Conservation (phyloP, 2,329 filamentous ascomycete genomes). For the Diatrype stigma region DNA sequence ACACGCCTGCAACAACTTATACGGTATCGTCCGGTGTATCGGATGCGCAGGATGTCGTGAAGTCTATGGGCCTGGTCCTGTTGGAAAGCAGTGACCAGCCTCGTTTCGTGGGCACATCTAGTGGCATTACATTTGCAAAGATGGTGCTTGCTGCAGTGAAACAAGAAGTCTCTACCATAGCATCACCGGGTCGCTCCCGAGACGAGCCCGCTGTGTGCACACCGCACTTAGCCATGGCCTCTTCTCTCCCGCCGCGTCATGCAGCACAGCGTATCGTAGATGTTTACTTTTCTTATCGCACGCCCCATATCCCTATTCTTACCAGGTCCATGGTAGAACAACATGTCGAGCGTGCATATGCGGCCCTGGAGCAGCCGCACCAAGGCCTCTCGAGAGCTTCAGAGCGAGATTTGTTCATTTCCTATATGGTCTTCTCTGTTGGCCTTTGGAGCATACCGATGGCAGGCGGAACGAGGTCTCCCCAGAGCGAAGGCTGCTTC, state of each 20-base stretch:
- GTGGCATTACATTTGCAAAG: constrained; percentile 29
- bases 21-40: constrained; percentile 9
- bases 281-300: constrained; percentile 30
- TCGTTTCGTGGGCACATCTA: constrained; percentile 28
- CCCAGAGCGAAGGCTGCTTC: constrained; percentile 32
- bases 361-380: constrained; percentile 4
- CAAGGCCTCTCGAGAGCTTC: constrained; percentile 6
- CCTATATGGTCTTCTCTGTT: constrained; percentile 31
- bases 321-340: constrained; percentile 20
- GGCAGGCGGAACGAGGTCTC: constrained; percentile 17
- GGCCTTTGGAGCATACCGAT: constrained; percentile 24
- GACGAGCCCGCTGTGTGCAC: constrained; percentile 2
- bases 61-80: constrained; percentile 17
- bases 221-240: constrained; percentile 5
- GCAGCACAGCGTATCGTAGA: constrained; percentile 29
- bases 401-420: constrained; percentile 25
- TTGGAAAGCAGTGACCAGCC: constrained; percentile 20
- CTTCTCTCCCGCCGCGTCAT: constrained; percentile 28
- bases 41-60: constrained; percentile 15
- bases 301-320: constrained; percentile 28
- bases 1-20: constrained; percentile 4
- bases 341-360: constrained; percentile 24
- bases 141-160: constrained; percentile 30
- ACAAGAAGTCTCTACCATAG: constrained; percentile 6
- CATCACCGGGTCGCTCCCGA: constrained; percentile 2